A percentile compares a stretch with the other conserved stretches of the same genome.
phyloP scores from a whole-genome alignment of 192 early-diverging fungal genomes.

The Backusella tarrabulga region DNA sequence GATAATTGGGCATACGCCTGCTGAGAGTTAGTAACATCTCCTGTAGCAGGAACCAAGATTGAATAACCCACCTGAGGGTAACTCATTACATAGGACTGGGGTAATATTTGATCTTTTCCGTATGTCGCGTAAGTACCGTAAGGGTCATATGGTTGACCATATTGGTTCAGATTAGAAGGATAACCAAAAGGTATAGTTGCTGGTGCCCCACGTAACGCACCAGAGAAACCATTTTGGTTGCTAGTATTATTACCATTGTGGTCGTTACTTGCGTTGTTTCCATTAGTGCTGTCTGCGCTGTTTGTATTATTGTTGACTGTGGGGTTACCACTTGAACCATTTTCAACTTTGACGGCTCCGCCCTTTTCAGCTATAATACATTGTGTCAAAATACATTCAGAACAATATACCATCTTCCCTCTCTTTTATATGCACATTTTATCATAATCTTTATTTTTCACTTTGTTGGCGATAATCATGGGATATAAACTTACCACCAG shows the following conservation, averaged over 20 bases:
- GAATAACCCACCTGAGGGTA: conserved; percentile 7
- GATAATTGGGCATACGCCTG: conserved; percentile 9
- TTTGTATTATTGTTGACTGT: not conserved
- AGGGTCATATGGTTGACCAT: conserved; percentile 25
- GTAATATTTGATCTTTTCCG: conserved; percentile 15
- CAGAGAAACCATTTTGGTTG: not conserved
- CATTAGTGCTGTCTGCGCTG: not conserved
- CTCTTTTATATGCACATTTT: not conserved
- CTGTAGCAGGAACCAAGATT: conserved; percentile 12
- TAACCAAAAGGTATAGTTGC: conserved; percentile 14
- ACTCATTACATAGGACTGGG: not conserved
- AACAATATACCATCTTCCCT: not conserved
- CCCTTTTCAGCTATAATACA: not conserved
- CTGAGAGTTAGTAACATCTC: not conserved
- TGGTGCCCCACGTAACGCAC: not conserved
- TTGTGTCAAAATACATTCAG: not conserved
- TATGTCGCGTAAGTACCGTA: conserved; percentile 15
- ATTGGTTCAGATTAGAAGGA: conserved; percentile 23
- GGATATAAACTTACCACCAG: conserved; percentile 14
- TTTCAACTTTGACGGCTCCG: not conserved
- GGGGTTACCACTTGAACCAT: not conserved
- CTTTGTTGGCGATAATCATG: not conserved
- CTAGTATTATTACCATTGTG: not conserved
- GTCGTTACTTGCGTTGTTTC: not conserved
- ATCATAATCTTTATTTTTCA: not conserved